Evolutionary conservation across 1,284 basidiomycete species (phyloP).

Genomic region (Marasmius tenuissimus): DNA sequence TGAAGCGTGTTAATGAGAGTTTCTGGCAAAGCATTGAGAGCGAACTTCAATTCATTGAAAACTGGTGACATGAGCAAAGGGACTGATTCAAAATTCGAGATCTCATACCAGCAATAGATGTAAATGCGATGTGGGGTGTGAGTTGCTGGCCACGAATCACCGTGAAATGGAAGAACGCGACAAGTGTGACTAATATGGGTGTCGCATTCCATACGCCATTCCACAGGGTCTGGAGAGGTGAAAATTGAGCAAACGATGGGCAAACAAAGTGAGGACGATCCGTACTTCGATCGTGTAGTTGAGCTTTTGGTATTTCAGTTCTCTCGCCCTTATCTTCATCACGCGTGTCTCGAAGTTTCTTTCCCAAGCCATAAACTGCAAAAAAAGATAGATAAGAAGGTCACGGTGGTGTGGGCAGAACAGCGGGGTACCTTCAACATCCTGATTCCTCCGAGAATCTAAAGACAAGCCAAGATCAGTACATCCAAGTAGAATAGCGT

Average conservation of each 20-base stretch:
- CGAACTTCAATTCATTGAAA: slow-evolving; percentile 85
- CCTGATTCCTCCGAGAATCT: slow-evolving; percentile 85
- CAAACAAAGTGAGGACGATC: slow-evolving; percentile 1
- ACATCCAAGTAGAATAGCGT: background rate
- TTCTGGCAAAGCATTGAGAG: slow-evolving; percentile 85
- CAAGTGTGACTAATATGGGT: slow-evolving; percentile 74
- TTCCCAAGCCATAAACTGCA: slow-evolving; percentile 93
- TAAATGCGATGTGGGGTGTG: slow-evolving; percentile 87
- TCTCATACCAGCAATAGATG: slow-evolving; percentile 38
- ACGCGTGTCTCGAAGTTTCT: slow-evolving; percentile 83
- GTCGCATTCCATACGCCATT: slow-evolving; percentile 81
- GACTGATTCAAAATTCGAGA: background rate
- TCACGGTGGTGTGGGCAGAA: background rate
- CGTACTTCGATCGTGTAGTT: slow-evolving; percentile 84
- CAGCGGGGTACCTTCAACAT: slow-evolving; percentile 75
- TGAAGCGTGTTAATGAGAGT: slow-evolving; percentile 88
- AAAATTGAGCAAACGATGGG: background rate
- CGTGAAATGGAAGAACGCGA: slow-evolving; percentile 84
- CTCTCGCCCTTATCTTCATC: slow-evolving; percentile 71
- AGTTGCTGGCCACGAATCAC: slow-evolving; percentile 67
- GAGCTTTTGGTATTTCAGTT: slow-evolving; percentile 80
- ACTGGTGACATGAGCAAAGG: slow-evolving; percentile 41
- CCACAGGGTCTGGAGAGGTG: slow-evolving; percentile 53
- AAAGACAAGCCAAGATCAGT: background rate
- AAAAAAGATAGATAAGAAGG: background rate